These are phyloP conservation scores for Closterium sp. DNA, from an alignment of 139 green algal species.

Conservation along the genomic window DNA sequence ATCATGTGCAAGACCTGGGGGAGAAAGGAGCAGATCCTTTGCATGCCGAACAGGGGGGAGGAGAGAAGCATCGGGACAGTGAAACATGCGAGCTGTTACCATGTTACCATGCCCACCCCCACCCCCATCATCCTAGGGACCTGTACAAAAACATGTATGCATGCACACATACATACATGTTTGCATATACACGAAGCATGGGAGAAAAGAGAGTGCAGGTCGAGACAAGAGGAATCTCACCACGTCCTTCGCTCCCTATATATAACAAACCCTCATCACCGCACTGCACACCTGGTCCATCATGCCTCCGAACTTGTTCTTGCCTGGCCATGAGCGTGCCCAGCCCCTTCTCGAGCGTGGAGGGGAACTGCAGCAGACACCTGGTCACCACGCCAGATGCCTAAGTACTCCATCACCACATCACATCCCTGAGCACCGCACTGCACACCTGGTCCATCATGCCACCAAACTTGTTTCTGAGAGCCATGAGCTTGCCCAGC, in stretches of 20 bases:
- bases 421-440: neutral
- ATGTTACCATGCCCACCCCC: too few relatives aligned
- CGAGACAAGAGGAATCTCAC: too few relatives aligned
- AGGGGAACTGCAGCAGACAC: slow-evolving; percentile 90
- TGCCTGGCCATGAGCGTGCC: slow-evolving; percentile 77
- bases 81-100: too few relatives aligned
- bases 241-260: too few relatives aligned
- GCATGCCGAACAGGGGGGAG: too few relatives aligned
- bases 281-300: slow-evolving; percentile 45
- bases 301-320: slow-evolving; percentile 50
- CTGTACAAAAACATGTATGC: neutral
- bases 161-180: neutral
- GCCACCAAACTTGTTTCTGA: slow-evolving; percentile 52
- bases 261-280: too few relatives aligned
- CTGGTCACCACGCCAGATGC: neutral
- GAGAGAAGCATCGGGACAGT: too few relatives aligned
- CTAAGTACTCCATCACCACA: neutral
- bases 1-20: neutral
- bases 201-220: neutral
- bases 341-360: slow-evolving; percentile 88
- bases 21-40: too few relatives aligned
- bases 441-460: slow-evolving; percentile 23
- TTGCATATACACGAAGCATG: neutral
- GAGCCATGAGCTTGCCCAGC: slow-evolving; percentile 79
- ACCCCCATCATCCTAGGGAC: too few relatives aligned